Evolutionary conservation across 345 rosid species (phyloP), one percentile per base, ranked within the genome.

Genomic region (Salix purpurea): DNA sequence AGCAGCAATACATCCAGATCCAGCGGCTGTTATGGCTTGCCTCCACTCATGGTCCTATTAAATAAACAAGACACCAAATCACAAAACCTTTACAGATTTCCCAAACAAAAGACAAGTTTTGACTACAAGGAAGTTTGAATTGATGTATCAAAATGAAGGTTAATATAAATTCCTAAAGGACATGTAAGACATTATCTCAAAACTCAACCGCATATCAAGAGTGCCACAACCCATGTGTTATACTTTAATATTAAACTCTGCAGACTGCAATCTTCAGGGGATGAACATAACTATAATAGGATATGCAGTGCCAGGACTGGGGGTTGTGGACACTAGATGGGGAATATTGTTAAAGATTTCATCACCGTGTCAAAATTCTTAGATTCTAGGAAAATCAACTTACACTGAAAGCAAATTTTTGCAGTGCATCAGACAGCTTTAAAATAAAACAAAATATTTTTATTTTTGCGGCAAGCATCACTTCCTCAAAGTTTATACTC

Each of bases 1-100:
- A 75, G 99, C 97, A 86, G 98, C 98, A 58, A 95, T 84, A 83
- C 99, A 95, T 81, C 99, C 98, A 40, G 99, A 90, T 75, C 99
- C 97, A 82, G 97, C 94, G 74, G 98, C 99, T 65, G 98, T 95
- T 81, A 95, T 42, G 9, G 99, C 99, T 87, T 95, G 98, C 85
- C 99, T 90, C 99, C 99, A 95, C 73, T 95, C 96, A 73, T 88
- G 97, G 79, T 95, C 98, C 99, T 91, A 77, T 68, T 37, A 34
- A 79, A 74, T 56, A 48, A 81, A 58, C 48, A 69, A 24, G 16
- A 37, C 70, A 58, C 48, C 4, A 10, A 72, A 42, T 58, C 40
- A 30, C 30, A 37, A 32, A 46, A 37, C 39, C n/a, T 15, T 5
- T 44, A 48, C 36, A 30, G 36, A 16, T 52, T 40, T 34, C 19